phyloP scores from a whole-genome alignment of 2,329 filamentous ascomycete genomes.

The Hansfordia pulvinata region DNA sequence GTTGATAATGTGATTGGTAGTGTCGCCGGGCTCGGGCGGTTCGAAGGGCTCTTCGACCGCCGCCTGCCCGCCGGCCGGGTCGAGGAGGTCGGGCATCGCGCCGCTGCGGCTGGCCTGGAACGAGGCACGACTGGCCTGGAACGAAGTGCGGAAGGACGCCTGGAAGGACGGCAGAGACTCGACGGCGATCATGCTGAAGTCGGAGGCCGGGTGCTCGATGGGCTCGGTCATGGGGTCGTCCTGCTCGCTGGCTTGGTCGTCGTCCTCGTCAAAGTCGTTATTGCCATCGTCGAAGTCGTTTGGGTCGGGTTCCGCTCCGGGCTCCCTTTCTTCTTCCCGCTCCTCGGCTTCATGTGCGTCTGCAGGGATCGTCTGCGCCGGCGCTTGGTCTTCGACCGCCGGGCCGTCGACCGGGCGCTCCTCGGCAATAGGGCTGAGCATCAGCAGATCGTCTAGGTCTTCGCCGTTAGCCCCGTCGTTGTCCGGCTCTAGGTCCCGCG shows the following conservation, averaged over 20 bases:
- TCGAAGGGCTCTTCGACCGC: constrained; percentile 6
- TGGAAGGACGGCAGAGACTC: constrained; percentile 34
- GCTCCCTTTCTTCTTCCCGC: not conserved
- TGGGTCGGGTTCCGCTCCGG: not conserved
- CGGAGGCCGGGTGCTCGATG: too few species aligned
- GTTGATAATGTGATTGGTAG: constrained; percentile 42
- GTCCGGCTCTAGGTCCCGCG: too few species aligned
- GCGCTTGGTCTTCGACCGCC: too few species aligned
- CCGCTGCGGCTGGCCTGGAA: too few species aligned
- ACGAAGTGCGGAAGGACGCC: constrained; percentile 22
- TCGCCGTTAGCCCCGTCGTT: too few species aligned
- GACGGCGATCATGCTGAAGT: constrained; percentile 47
- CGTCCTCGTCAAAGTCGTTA: constrained; percentile 3
- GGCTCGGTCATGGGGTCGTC: constrained; percentile 12
- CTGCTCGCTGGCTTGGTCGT: constrained; percentile 7
- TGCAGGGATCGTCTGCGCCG: too few species aligned
- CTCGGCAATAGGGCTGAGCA: too few species aligned
- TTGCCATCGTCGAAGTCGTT: constrained; percentile 3
- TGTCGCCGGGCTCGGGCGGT: constrained; percentile 36
- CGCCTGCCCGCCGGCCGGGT: too few species aligned
- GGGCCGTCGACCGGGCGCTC: too few species aligned
- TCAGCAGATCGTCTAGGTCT: too few species aligned
- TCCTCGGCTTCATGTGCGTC: too few species aligned
- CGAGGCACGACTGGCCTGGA: constrained; percentile 24
- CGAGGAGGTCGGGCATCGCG: too few species aligned